Conservation (phyloP, 768 basidiomycete species). For the Naganishia randhawae region DNA sequence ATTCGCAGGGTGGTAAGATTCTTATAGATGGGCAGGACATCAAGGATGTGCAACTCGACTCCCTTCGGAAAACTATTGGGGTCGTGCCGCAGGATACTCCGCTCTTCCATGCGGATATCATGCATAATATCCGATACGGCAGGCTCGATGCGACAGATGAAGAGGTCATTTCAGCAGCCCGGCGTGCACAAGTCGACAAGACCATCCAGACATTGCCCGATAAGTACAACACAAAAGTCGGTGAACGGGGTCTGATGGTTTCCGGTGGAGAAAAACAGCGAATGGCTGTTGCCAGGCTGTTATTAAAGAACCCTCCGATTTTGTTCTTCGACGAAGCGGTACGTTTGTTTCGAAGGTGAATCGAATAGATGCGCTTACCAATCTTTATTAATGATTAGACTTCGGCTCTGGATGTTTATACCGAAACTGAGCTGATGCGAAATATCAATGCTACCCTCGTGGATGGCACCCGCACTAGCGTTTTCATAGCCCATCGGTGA, state of each 20-base stretch:
- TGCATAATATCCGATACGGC: constrained; percentile 95
- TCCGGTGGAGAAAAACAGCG: constrained; percentile 98
- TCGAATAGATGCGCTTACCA: neutral
- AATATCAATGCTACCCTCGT: constrained; percentile 79
- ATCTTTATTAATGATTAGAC: constrained; percentile 58
- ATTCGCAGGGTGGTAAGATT: constrained; percentile 75
- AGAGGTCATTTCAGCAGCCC: constrained; percentile 77
- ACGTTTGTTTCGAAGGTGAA: constrained; percentile 45
- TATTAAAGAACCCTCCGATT: constrained; percentile 92
- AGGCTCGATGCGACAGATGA: constrained; percentile 79
- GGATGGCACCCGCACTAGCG: constrained; percentile 77
- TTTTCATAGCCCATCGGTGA: constrained; percentile 88
- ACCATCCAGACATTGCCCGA: constrained; percentile 77
- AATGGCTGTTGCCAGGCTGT: constrained; percentile 83
- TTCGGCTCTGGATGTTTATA: constrained; percentile 89
- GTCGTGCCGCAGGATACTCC: constrained; percentile 99
- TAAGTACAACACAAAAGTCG: constrained; percentile 83
- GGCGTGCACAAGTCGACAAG: constrained; percentile 80
- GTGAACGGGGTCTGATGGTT: constrained; percentile 95
- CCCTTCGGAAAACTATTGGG: constrained; percentile 71
- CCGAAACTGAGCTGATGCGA: constrained; percentile 89
- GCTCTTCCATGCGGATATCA: constrained; percentile 87
- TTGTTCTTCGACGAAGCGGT: constrained; percentile 98
- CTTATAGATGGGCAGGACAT: constrained; percentile 80
- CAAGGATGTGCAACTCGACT: constrained; percentile 64